Evolutionary conservation across 345 rosid genomes (phyloP).

Genomic region (Citrus hindsii): DNA sequence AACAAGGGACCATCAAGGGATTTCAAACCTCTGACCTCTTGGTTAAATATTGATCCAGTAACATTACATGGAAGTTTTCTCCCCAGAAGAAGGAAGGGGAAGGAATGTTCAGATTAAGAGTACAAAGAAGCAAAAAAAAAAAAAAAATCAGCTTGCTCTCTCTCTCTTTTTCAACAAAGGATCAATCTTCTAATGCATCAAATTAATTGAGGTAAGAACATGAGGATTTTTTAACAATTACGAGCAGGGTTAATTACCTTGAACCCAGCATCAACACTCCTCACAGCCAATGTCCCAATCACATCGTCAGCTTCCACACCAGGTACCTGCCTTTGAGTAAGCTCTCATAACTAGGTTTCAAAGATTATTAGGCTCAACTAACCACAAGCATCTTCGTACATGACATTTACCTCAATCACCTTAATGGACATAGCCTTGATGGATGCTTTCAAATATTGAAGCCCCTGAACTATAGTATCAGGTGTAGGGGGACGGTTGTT

Average conservation of each 20-base stretch:
- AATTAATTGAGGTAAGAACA: background rate
- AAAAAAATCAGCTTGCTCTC: background rate
- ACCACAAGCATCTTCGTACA: background rate
- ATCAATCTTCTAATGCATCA: background rate
- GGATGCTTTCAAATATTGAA: conserved; percentile 93
- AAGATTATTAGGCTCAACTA: conserved; percentile 11
- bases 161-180: background rate
- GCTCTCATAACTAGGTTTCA: conserved; percentile 25
- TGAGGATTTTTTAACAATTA: background rate
- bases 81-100: background rate
- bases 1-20: background rate
- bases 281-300: conserved; percentile 85
- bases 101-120: background rate
- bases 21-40: background rate
- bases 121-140: background rate
- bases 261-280: conserved; percentile 78
- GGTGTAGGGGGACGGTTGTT: conserved; percentile 94
- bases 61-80: background rate
- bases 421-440: conserved; percentile 91
- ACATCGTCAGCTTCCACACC: conserved; percentile 99
- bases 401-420: conserved; percentile 78
- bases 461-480: conserved; percentile 92
- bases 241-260: conserved; percentile 40
- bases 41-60: background rate
- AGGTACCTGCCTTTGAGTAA: conserved; percentile 59